phyloP scores from a whole-genome alignment of 2,329 filamentous ascomycete species.

The Diaporthe eres region DNA sequence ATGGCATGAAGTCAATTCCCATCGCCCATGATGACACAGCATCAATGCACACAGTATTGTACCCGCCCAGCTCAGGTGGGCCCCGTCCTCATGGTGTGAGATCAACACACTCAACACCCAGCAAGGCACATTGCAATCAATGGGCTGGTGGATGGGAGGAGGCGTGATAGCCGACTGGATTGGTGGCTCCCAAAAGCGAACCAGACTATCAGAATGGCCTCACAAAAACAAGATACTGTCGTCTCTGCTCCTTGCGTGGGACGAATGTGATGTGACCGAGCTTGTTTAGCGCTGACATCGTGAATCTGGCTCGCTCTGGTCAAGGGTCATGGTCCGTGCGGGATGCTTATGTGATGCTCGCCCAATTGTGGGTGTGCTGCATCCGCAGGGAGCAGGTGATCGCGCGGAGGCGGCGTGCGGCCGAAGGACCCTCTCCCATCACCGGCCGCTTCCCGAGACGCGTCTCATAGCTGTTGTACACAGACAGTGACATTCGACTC shows the following conservation, averaged over 20 bases:
- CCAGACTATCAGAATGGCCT: conserved; percentile 26
- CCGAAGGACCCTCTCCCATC: not conserved
- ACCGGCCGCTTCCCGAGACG: not conserved
- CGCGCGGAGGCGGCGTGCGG: conserved; percentile 15
- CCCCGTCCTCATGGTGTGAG: not conserved
- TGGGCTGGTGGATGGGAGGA: conserved; percentile 4
- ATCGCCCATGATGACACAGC: not conserved
- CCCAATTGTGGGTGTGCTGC: not conserved
- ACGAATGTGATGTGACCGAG: conserved; percentile 18
- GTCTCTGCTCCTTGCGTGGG: not conserved
- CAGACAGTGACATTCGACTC: not conserved
- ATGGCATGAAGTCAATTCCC: conserved; percentile 9
- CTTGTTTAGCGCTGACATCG: conserved; percentile 28
- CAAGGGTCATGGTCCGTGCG: not conserved
- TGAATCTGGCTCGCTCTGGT: not conserved
- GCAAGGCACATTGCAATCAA: conserved; percentile 19
- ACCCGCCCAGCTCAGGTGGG: not conserved
- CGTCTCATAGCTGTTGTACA: not conserved
- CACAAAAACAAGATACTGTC: not conserved
- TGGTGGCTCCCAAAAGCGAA: conserved; percentile 24
- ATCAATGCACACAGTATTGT: not conserved
- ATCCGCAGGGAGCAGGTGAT: conserved; percentile 1
- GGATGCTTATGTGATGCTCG: not conserved
- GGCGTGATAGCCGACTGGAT: conserved; percentile 31
- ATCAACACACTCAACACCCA: not conserved